A percentile compares a stretch with the other conserved stretches of the same genome.
Evolutionary conservation across 2,329 filamentous ascomycete species (phyloP).

Genomic region (Moelleriella libera): DNA sequence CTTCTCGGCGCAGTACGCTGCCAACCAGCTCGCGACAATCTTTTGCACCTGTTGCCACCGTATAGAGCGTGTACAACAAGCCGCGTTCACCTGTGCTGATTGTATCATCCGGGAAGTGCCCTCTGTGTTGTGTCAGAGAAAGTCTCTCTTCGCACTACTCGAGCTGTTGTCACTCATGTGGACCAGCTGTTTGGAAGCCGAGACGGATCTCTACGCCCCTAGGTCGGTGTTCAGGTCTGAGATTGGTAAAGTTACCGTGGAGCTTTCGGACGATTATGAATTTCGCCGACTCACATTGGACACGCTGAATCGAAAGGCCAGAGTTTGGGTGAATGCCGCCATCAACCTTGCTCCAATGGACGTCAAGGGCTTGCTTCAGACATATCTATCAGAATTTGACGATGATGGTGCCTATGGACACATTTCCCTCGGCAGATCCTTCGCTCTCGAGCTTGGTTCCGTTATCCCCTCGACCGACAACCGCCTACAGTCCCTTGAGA

Average conservation of each 20-base stretch:
- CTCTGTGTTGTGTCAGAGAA: slow-evolving; percentile 78
- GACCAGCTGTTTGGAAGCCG: slow-evolving; percentile 83
- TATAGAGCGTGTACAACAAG: slow-evolving; percentile 80
- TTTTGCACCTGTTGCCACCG: slow-evolving; percentile 88
- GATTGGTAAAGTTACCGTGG: slow-evolving; percentile 65
- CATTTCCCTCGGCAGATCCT: slow-evolving; percentile 82
- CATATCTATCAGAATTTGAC: slow-evolving; percentile 88
- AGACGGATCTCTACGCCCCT: slow-evolving; percentile 88
- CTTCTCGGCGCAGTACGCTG: slow-evolving; percentile 87
- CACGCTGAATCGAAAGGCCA: slow-evolving; percentile 62
- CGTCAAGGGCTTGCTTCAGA: slow-evolving; percentile 88
- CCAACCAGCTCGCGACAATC: slow-evolving; percentile 70
- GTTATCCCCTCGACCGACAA: slow-evolving; percentile 77
- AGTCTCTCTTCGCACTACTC: slow-evolving; percentile 81
- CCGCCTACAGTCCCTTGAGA: slow-evolving; percentile 68
- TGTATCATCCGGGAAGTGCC: slow-evolving; percentile 74
- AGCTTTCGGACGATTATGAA: slow-evolving; percentile 85
- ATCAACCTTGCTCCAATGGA: slow-evolving; percentile 81
- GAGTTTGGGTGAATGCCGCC: slow-evolving; percentile 64
- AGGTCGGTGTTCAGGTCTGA: slow-evolving; percentile 66
- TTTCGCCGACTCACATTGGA: slow-evolving; percentile 71
- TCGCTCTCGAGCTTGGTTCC: slow-evolving; percentile 85
- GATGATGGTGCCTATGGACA: slow-evolving; percentile 86
- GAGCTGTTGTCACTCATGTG: slow-evolving; percentile 92
- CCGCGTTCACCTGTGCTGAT: slow-evolving; percentile 71